Evolutionary conservation across 2,329 filamentous ascomycete species (phyloP).

Genomic region (Aspergillus cejpii): DNA sequence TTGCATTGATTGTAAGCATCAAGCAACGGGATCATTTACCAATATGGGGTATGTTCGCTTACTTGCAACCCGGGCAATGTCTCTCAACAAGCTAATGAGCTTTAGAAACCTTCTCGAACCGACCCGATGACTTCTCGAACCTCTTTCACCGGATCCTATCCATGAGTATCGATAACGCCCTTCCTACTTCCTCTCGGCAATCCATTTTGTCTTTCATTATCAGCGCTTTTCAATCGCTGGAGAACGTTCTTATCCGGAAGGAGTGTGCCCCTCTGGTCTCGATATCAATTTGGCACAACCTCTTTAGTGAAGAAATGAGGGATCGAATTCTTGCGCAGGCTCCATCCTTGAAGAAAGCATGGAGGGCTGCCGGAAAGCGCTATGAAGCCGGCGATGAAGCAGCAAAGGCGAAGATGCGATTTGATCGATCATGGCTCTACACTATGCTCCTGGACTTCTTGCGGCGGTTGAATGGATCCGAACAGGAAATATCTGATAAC

Average conservation of each 20-base stretch:
- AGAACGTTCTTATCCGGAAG: conserved; percentile 81
- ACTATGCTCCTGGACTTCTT: conserved; percentile 78
- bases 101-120: conserved; percentile 66
- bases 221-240: conserved; percentile 85
- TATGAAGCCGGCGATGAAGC: conserved; percentile 79
- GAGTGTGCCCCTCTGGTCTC: conserved; percentile 94
- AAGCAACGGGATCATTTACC: conserved; percentile 82
- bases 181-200: conserved; percentile 62
- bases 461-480: conserved; percentile 57
- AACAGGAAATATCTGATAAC: conserved; percentile 49
- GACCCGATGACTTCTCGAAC: conserved; percentile 73
- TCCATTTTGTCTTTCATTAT: conserved; percentile 88
- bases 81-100: conserved; percentile 25
- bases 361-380: conserved; percentile 78
- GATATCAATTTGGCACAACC: conserved; percentile 91
- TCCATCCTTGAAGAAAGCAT: conserved; percentile 75
- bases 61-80: not conserved
- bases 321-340: conserved; percentile 66
- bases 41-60: conserved; percentile 56
- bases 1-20: conserved; percentile 77
- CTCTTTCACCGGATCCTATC: conserved; percentile 86
- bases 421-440: conserved; percentile 92
- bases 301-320: conserved; percentile 68
- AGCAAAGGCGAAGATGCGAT: conserved; percentile 70
- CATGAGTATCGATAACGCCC: conserved; percentile 67